Evolutionary conservation across 2,329 filamentous ascomycete genomes (phyloP).

Genomic region (Clonostachys rosea): DNA sequence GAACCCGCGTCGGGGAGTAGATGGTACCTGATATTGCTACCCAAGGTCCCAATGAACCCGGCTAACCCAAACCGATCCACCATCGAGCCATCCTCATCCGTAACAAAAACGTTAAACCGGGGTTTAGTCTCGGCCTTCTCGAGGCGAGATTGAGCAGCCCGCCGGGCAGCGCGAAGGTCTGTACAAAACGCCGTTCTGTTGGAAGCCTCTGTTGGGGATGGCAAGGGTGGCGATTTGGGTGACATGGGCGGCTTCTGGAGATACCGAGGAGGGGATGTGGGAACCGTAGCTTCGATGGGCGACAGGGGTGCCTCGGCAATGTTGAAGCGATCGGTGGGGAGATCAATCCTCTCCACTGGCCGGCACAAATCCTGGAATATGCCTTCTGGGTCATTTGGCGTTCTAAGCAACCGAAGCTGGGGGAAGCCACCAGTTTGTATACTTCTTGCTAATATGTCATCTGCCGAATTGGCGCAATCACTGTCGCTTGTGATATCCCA

Average conservation of each 20-base stretch:
- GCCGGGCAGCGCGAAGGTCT: conserved; percentile 46
- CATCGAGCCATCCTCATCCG: conserved; percentile 44
- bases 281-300: conserved; percentile 5
- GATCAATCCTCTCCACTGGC: conserved; percentile 50
- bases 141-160: conserved; percentile 62
- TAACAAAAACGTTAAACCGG: conserved; percentile 54
- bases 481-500: conserved; percentile 58
- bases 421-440: conserved; percentile 62
- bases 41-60: conserved; percentile 56
- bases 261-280: conserved; percentile 8
- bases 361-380: conserved; percentile 65
- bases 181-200: conserved; percentile 24
- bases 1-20: conserved; percentile 53
- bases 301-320: conserved; percentile 5
- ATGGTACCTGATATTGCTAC: conserved; percentile 55
- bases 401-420: conserved; percentile 50
- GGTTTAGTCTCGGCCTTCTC: conserved; percentile 50
- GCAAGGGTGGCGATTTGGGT: conserved; percentile 15
- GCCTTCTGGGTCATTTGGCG: conserved; percentile 66
- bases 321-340: conserved; percentile 43
- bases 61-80: conserved; percentile 50
- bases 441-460: conserved; percentile 58
- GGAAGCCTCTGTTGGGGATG: conserved; percentile 2
- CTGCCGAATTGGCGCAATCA: conserved; percentile 40
- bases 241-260: conserved; percentile 28